phyloP scores from a whole-genome alignment of 164 flowering plant genomes.

The Tinospora cordifolia region DNA sequence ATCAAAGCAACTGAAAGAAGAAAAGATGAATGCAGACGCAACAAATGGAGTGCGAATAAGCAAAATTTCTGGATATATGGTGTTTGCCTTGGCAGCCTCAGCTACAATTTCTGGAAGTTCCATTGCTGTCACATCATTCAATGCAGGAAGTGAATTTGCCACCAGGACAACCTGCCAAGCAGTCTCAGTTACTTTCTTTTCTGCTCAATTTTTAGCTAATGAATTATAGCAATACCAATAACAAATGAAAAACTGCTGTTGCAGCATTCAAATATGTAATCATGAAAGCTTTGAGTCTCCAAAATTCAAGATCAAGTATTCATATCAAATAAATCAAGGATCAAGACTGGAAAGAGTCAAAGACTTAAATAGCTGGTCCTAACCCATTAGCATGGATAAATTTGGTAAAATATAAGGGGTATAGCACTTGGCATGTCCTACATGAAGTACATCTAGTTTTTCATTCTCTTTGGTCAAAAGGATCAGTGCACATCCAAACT shows the following conservation, averaged over 20 bases:
- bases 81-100: constrained; percentile 85
- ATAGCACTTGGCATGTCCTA: not conserved
- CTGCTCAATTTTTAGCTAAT: not conserved
- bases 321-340: not conserved
- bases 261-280: not conserved
- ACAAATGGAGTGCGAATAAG: not conserved
- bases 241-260: not conserved
- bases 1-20: not conserved
- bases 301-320: not conserved
- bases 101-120: constrained; percentile 98
- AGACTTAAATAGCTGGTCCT: not conserved
- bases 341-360: not conserved
- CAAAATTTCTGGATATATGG: not conserved
- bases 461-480: no score
- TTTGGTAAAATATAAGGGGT: not conserved
- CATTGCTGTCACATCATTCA: constrained; percentile 93
- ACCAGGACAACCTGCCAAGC: constrained; percentile 82
- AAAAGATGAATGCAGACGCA: not conserved
- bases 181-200: not conserved
- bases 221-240: not conserved
- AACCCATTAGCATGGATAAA: not conserved
- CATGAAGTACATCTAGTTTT: not conserved
- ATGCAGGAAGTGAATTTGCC: constrained; percentile 92
- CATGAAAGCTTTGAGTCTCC: not conserved
- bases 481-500: not conserved